A percentile compares a stretch with the other conserved stretches of the same genome.
Evolutionary conservation across 441 rosid species (phyloP).

Genomic region (Raphanus hybrid): DNA sequence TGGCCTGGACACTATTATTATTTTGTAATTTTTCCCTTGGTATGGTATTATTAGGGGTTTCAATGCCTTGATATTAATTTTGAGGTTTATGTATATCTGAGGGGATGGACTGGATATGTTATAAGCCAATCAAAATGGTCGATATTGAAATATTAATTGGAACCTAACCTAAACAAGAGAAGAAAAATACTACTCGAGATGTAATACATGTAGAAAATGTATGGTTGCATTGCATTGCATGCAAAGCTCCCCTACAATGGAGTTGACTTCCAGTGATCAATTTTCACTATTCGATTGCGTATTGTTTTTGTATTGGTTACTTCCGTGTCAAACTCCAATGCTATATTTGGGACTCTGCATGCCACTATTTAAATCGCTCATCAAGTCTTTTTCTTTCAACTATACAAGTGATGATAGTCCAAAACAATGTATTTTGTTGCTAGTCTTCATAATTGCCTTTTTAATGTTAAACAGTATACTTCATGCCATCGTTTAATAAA

Average conservation of each 20-base stretch:
- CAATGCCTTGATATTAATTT: neutral
- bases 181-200: neutral
- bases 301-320: slow-evolving; percentile 8
- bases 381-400: slow-evolving; percentile 12
- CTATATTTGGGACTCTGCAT: slow-evolving; percentile 13
- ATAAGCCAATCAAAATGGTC: slow-evolving; percentile 8
- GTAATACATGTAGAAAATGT: slow-evolving; percentile 7
- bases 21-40: neutral
- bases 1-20: slow-evolving; percentile 8
- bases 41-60: neutral
- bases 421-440: neutral
- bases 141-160: neutral
- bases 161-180: slow-evolving; percentile 14
- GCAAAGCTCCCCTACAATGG: slow-evolving; percentile 28
- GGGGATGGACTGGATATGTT: slow-evolving; percentile 12
- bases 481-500: neutral
- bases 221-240: slow-evolving; percentile 30
- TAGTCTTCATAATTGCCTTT: neutral
- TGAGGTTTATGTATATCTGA: neutral
- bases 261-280: slow-evolving; percentile 29
- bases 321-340: slow-evolving; percentile 25
- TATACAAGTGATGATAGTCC: neutral
- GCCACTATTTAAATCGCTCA: slow-evolving; percentile 12
- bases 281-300: slow-evolving; percentile 10
- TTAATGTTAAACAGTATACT: neutral